Base-by-base conservation (phyloP, 1,139 yeast species). In the Geotrichum bryndzae region DNA sequence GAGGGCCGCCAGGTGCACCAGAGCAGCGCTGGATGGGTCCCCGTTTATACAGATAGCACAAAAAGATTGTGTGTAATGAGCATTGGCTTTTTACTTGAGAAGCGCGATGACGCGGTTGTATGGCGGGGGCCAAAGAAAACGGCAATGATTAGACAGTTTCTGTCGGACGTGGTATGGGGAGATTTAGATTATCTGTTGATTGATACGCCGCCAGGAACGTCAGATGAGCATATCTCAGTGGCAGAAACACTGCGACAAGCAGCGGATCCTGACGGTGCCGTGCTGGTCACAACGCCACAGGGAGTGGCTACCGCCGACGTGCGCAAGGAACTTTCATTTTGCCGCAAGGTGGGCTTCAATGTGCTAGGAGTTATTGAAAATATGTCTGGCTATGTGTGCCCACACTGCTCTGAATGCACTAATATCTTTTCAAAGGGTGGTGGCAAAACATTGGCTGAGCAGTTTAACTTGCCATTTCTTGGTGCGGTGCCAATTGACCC, bases 91-190 rank as follows among this genome's bases (percentile, higher is more conserved):
- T 74, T 95, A 54, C 74, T 94, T 10, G 87, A 88, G 22, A 86
- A 89, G 71, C 76, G 98, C 63, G 96, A 96, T 31, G 89, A 88
- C 69, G 86, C 96, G 25, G 96, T 95, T 41, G 97, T 94, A 8
- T 95, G 99, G 99, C 80, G 98, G 70, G 99, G 99, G 0, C 99
- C 99, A 1, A 91, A 92, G 74, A 95, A 95, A 73, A 92, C 98
- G 0, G 97, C 98, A 27, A 94, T 95, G 98, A 89, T 95, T 54
- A 82, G 94, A 62, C 99, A 95, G 74, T 92, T 95, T 71, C 79
- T 95, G 54, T 84, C 85, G 65, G 98, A 94, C 72, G 97, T 94
- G 1, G 84, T 84, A 23, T 95, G 99, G 99, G 96, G 91, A 0
- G 82, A 81, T 22, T 71, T 79, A 56, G 97, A 92, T 73, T 95